Percentiles rank a stretch among this genome's conserved stretches.
Conservation (phyloP, 805 yeast species). For the Ogataea trehaloabstinens region DNA sequence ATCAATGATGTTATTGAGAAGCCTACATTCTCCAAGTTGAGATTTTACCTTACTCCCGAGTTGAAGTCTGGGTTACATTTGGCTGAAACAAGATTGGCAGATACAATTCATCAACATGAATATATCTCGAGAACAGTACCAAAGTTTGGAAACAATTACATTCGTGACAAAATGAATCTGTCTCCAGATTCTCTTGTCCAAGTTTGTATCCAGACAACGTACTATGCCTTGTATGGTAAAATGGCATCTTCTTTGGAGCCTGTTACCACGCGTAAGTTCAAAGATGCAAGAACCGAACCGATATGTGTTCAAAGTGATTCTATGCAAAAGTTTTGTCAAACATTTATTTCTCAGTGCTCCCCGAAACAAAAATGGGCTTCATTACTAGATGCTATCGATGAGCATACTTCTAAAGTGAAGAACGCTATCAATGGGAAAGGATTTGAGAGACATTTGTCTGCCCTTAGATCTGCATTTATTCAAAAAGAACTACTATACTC, state of each 20-base stretch:
- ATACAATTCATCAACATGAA: constrained; percentile 56
- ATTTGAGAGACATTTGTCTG: constrained; percentile 69
- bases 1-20: constrained; percentile 32
- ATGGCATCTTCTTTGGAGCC: constrained; percentile 41
- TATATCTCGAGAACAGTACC: constrained; percentile 38
- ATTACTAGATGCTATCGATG: constrained; percentile 50
- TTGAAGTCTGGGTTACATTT: constrained; percentile 47
- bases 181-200: constrained; percentile 53
- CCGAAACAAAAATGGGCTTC: constrained; percentile 44
- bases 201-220: constrained; percentile 49
- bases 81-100: constrained; percentile 58
- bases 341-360: constrained; percentile 57
- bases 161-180: constrained; percentile 39
- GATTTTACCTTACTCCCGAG: constrained; percentile 44
- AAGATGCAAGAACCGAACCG: constrained; percentile 67
- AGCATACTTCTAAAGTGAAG: constrained; percentile 47
- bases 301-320: constrained; percentile 61
- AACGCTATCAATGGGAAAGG: constrained; percentile 62
- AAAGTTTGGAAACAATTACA: constrained; percentile 31
- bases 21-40: constrained; percentile 33
- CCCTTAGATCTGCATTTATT: constrained; percentile 55
- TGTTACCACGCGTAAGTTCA: constrained; percentile 64
- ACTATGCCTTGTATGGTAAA: constrained; percentile 55
- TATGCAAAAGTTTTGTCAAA: constrained; percentile 52
- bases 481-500: constrained; percentile 45